These are phyloP conservation scores for Stentor roeselii DNA, from an alignment of 73 alveolate genomes.

Conservation along the genomic window DNA sequence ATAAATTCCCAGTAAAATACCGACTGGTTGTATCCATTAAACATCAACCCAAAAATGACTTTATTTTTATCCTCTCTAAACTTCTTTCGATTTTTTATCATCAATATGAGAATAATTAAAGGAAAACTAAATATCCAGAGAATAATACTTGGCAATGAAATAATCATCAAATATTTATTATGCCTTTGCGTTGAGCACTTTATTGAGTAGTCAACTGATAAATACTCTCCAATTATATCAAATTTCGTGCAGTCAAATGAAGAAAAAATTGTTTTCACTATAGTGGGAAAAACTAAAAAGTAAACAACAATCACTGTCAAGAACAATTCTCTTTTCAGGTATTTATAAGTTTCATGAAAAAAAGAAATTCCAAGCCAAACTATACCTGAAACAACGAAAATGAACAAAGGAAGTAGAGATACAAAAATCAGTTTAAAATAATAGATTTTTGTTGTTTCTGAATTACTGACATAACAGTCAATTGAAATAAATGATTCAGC, in stretches of 20 bases:
- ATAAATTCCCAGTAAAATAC: conserved; percentile 60
- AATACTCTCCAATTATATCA: conserved; percentile 39
- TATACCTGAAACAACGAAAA: conserved; percentile 19
- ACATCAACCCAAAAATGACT: conserved; percentile 59
- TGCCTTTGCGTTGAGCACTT: conserved; percentile 44
- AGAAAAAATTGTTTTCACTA: conserved; percentile 52
- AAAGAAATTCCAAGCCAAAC: conserved; percentile 38
- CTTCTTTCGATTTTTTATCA: neutral
- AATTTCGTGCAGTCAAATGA: conserved; percentile 48
- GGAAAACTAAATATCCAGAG: conserved; percentile 31
- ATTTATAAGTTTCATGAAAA: conserved; percentile 25
- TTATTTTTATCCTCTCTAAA: conserved; percentile 12
- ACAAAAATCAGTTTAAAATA: conserved; percentile 34
- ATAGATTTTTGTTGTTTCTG: too few species aligned
- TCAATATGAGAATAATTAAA: neutral
- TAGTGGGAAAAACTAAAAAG: conserved; percentile 54
- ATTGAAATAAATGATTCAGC: conserved; percentile 43
- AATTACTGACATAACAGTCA: conserved; percentile 45
- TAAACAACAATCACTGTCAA: conserved; percentile 46
- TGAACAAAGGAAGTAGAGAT: conserved; percentile 39
- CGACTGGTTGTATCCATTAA: conserved; percentile 57
- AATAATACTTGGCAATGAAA: conserved; percentile 52
- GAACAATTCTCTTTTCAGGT: conserved; percentile 34
- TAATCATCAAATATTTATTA: neutral
- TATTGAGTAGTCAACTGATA: conserved; percentile 42